phyloP scores from a whole-genome alignment of 148 eudicot species.

The Persicaria tinctoria region DNA sequence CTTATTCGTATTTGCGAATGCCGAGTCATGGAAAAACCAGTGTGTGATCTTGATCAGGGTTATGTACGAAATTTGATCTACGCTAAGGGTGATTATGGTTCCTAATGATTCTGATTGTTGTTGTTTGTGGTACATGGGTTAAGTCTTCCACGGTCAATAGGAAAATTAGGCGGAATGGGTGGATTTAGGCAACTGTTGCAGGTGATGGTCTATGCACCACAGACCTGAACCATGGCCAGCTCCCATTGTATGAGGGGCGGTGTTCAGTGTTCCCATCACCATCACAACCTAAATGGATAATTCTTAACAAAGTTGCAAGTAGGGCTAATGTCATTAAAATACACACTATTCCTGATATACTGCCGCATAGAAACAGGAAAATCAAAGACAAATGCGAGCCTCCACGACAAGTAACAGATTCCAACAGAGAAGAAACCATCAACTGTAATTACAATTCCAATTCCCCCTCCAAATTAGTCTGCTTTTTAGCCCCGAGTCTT shows the following conservation, averaged over 20 bases:
- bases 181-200: no score
- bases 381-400: background rate
- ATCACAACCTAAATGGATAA: background rate
- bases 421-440: slow-evolving; percentile 1
- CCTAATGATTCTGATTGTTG: background rate
- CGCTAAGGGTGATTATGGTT: background rate
- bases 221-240: background rate
- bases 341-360: background rate
- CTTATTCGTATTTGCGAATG: background rate
- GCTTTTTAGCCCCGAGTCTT: background rate
- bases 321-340: background rate
- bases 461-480: background rate
- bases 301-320: background rate
- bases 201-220: background rate
- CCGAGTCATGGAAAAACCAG: background rate
- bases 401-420: background rate
- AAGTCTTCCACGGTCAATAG: background rate
- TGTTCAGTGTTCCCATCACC: background rate
- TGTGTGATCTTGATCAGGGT: background rate
- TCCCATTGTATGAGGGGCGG: no score
- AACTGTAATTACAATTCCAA: background rate
- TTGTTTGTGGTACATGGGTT: background rate
- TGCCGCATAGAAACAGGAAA: background rate
- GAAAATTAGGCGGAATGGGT: background rate
- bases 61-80: background rate